Conservation (phyloP, 768 basidiomycete genomes). For the Panaeolus cyanescens region DNA sequence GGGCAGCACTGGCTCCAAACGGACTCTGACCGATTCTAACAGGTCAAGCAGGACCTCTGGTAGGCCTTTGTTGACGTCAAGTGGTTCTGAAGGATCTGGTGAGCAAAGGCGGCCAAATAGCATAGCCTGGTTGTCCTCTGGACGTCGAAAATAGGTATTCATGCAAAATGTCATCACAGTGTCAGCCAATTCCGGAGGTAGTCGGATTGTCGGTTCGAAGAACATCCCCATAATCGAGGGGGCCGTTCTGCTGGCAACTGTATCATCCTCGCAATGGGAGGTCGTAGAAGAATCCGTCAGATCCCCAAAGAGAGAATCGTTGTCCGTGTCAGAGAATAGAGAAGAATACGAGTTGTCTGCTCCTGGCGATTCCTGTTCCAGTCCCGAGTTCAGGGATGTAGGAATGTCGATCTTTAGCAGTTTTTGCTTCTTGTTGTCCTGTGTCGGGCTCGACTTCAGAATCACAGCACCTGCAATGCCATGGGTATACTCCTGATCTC, state of each 20-base stretch:
- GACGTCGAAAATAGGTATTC: constrained; percentile 52
- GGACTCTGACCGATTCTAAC: constrained; percentile 46
- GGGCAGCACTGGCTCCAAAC: constrained; percentile 55
- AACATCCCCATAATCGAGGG: constrained; percentile 70
- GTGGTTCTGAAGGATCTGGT: constrained; percentile 18
- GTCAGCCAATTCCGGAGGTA: constrained; percentile 55
- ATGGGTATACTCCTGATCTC: not conserved
- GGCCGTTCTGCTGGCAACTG: constrained; percentile 32
- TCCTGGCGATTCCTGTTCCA: not conserved
- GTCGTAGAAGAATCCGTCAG: constrained; percentile 3
- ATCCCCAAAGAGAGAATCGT: constrained; percentile 13
- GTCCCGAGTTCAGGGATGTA: constrained; percentile 9
- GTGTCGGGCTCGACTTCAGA: not conserved
- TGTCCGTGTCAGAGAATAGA: constrained; percentile 17
- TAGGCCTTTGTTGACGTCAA: constrained; percentile 35
- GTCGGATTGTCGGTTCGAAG: constrained; percentile 50
- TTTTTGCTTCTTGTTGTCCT: constrained; percentile 5
- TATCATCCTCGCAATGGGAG: not conserved
- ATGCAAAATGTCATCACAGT: constrained; percentile 53
- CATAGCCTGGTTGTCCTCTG: constrained; percentile 79
- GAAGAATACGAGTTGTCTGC: constrained; percentile 9
- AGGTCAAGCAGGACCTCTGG: constrained; percentile 58
- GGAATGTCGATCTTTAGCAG: constrained; percentile 20
- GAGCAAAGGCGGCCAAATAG: constrained; percentile 63
- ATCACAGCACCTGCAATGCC: not conserved